A percentile compares a stretch with the other conserved stretches of the same genome.
Evolutionary conservation across 257 asterid species (phyloP).

Genomic region (Solanum tarijense): DNA sequence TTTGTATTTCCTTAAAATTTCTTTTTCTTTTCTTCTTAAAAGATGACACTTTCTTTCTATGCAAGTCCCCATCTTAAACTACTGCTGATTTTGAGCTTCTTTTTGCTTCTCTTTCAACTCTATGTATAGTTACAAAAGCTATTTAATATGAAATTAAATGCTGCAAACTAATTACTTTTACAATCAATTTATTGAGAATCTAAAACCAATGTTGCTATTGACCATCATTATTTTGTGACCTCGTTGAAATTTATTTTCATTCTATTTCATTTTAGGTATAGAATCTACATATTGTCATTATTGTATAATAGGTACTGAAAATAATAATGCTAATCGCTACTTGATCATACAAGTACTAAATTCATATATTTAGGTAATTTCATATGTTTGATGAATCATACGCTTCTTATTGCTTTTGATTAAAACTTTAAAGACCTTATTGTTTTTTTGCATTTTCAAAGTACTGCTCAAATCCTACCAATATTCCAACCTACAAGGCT

Average conservation of each 20-base stretch:
- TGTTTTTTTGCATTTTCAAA: background rate
- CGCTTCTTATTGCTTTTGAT: background rate
- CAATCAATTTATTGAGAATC: background rate
- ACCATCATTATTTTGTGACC: background rate
- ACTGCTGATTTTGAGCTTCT: background rate
- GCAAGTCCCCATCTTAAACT: background rate
- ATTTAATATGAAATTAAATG: background rate
- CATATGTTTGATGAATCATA: background rate
- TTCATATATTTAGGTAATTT: background rate
- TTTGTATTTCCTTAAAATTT: background rate
- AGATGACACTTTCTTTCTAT: background rate
- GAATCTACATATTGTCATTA: background rate
- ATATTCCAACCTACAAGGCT: background rate
- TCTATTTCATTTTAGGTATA: background rate
- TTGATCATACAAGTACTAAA: background rate
- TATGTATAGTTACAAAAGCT: background rate
- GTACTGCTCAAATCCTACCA: background rate
- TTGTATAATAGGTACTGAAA: background rate
- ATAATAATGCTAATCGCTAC: background rate
- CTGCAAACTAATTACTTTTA: background rate
- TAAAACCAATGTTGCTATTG: background rate
- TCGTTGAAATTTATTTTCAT: background rate
- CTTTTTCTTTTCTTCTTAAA: background rate
- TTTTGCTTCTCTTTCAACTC: background rate
- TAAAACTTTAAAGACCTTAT: background rate